Evolutionary conservation across 2,329 filamentous ascomycete genomes (phyloP).

Genomic region (Teratosphaeria gauchensis): DNA sequence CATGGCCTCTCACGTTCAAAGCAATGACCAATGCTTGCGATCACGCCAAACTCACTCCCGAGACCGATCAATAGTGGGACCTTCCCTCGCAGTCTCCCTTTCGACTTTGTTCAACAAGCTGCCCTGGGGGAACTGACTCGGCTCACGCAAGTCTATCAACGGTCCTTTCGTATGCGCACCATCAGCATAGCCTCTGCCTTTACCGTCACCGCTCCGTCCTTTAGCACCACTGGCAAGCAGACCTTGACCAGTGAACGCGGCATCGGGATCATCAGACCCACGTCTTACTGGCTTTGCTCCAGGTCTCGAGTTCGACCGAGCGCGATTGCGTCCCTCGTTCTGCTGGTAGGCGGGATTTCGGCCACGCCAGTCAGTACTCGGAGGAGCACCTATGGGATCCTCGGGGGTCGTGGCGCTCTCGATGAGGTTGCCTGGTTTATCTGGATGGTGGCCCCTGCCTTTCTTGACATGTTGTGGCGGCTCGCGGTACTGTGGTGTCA

Average conservation of each 20-base stretch:
- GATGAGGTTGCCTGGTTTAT: constrained; percentile 33
- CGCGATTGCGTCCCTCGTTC: constrained; percentile 3
- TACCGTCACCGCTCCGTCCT: constrained; percentile 28
- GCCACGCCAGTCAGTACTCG: constrained; percentile 36
- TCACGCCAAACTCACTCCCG: neutral
- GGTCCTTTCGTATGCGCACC: constrained; percentile 35
- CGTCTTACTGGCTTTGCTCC: constrained; percentile 1
- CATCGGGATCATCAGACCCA: constrained; percentile 1
- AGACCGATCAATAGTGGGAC: constrained; percentile 29
- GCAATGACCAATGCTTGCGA: neutral
- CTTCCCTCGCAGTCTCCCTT: constrained; percentile 20
- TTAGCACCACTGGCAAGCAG: constrained; percentile 32
- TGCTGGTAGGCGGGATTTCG: constrained; percentile 10
- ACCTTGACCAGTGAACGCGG: constrained; percentile 36
- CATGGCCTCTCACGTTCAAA: neutral
- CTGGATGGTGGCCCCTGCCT: constrained; percentile 35
- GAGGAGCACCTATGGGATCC: constrained; percentile 31
- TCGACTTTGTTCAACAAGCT: constrained; percentile 40
- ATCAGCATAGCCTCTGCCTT: constrained; percentile 38
- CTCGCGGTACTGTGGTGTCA: constrained; percentile 56
- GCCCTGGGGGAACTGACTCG: constrained; percentile 34
- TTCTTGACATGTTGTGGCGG: constrained; percentile 47
- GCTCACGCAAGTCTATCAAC: constrained; percentile 34
- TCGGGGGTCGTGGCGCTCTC: constrained; percentile 38
- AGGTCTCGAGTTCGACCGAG: constrained; percentile 7